Evolutionary conservation across 805 yeast genomes (phyloP).

Genomic region (Blastobotrys muscicola): DNA sequence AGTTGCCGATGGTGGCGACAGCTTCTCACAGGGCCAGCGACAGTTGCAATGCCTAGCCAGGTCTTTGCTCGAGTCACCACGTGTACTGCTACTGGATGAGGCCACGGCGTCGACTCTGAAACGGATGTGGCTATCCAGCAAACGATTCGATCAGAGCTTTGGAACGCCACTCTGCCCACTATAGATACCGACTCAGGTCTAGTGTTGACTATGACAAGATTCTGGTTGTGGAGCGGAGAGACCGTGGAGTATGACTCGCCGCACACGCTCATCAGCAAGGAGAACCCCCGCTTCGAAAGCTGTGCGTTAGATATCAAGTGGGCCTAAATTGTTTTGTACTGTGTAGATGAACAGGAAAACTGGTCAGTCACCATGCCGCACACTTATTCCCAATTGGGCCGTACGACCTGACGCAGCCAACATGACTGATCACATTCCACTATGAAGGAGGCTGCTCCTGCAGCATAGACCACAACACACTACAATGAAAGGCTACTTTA

Average conservation of each 20-base stretch:
- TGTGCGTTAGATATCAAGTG: too few species aligned
- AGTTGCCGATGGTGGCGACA: slow-evolving; percentile 65
- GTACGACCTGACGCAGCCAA: too few species aligned
- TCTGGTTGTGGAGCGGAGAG: slow-evolving; percentile 68
- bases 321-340: too few species aligned
- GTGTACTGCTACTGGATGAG: slow-evolving; percentile 70
- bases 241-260: slow-evolving; percentile 69
- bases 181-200: slow-evolving; percentile 73
- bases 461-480: too few species aligned
- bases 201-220: slow-evolving; percentile 65
- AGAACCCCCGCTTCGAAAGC: too few species aligned
- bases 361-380: too few species aligned
- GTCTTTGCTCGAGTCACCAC: slow-evolving; percentile 61
- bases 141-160: slow-evolving; percentile 57
- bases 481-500: too few species aligned
- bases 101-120: slow-evolving; percentile 78
- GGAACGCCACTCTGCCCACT: slow-evolving; percentile 63
- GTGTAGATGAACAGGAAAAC: too few species aligned
- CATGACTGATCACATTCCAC: too few species aligned
- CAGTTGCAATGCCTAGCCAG: slow-evolving; percentile 77
- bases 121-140: slow-evolving; percentile 70
- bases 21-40: slow-evolving; percentile 78
- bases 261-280: too few species aligned
- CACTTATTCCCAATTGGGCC: too few species aligned
- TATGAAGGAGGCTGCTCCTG: too few species aligned